Base-by-base conservation (phyloP, 129 eudicot species). In the Pittosporum tobira region DNA sequence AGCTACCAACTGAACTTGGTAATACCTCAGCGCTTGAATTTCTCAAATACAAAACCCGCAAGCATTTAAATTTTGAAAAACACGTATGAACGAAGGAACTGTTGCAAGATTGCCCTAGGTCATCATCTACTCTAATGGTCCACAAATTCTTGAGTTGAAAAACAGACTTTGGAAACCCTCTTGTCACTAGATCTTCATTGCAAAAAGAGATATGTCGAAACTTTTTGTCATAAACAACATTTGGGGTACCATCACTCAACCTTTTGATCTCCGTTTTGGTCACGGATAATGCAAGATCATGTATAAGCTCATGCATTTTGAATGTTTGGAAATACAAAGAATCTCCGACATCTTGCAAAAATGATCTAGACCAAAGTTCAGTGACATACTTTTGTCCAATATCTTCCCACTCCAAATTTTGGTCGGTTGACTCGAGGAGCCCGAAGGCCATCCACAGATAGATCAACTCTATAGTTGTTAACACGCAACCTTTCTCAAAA, bases 241-340 rank as follows among this genome's bases (percentile, higher is more conserved):
- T 12, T 1, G 47, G n/a, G 12, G 15, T 16, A 10, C 0, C 47
- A 42, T 42, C n/a, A 42, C 16, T 42, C 12, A 42, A 12, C 3
- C 15, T 42, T 42, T 14, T 3, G 47, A 2, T 21, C 57, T 51
- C 57, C 3, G 15, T 21, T 21, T 49, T 23, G 10, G 27, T 23
- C 0, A 69, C 28, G n/a, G 16, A 60, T 38, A 21, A 64, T 25
- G 67, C 66, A 40, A 69, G 61, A 59, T 69, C 61, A 49, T 58
- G 66, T 14, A 68, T 38, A 29, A 68, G 25, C 27, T 49, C 73
- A 26, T 58, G 66, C 65, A 68, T 59, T 40, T 69, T 69, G 43
- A 51, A 69, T 0, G n/a, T 23, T 0, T 6, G 1, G 2, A 14
- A 1, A 16, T 16, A 0, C 12, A 0, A 31, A n/a, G 5, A 24